Conservation (phyloP, 129 eudicot species). For the Escallonia herrerae region DNA sequence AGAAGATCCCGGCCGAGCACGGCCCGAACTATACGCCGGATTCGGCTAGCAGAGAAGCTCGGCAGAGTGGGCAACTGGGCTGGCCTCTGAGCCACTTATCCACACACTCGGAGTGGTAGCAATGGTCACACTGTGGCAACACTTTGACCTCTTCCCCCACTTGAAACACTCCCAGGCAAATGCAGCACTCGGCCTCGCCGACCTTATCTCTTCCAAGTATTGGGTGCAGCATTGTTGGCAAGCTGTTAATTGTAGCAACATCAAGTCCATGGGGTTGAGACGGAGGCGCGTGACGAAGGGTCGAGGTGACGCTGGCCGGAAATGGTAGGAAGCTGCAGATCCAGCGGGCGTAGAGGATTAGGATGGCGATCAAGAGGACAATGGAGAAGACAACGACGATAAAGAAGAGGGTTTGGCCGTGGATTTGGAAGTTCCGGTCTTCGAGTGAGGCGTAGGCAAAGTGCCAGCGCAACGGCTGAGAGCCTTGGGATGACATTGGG, state of each 20-base stretch:
- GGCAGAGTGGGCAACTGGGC: slow-evolving; percentile 81
- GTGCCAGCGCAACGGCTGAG: slow-evolving; percentile 61
- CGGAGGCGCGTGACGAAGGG: slow-evolving; percentile 15
- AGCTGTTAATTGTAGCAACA: slow-evolving; percentile 27
- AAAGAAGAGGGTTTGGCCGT: slow-evolving; percentile 72
- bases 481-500: slow-evolving; percentile 27
- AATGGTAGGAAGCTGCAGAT: slow-evolving; percentile 42
- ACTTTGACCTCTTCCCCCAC: slow-evolving; percentile 77
- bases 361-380: slow-evolving; percentile 33
- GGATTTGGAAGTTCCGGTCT: slow-evolving; percentile 72
- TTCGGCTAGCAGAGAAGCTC: slow-evolving; percentile 52
- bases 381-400: slow-evolving; percentile 57
- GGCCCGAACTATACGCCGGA: slow-evolving; percentile 44
- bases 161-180: slow-evolving; percentile 65
- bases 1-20: neutral
- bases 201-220: slow-evolving; percentile 2
- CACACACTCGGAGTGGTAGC: slow-evolving; percentile 78
- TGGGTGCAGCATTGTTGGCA: slow-evolving; percentile 45
- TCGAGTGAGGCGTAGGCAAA: slow-evolving; percentile 70
- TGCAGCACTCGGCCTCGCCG: slow-evolving; percentile 61
- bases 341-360: slow-evolving; percentile 72
- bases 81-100: slow-evolving; percentile 70
- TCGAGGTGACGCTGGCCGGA: slow-evolving; percentile 18
- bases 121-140: slow-evolving; percentile 66
- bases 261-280: slow-evolving; percentile 41